A percentile compares a stretch with the other conserved stretches of the same genome.
These are phyloP conservation scores for Eucalyptus viminalis DNA, from an alignment of 345 rosid species.

Conservation along the genomic window DNA sequence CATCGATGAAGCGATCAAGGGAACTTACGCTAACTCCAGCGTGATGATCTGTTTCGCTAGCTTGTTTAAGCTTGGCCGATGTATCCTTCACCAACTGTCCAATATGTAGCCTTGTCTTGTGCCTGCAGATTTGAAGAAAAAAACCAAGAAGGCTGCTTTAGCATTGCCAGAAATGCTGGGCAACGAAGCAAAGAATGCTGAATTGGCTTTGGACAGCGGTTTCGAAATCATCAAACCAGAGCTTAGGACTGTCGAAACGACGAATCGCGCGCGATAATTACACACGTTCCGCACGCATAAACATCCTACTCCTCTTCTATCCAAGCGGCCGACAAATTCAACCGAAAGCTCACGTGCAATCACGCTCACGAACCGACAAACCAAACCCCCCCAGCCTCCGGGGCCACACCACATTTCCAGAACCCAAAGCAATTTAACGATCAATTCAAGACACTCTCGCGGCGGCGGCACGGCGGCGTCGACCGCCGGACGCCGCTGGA, in stretches of 20 bases:
- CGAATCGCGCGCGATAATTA: background rate
- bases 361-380: background rate
- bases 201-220: background rate
- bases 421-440: background rate
- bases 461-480: background rate
- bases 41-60: constrained; percentile 77
- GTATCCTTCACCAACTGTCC: constrained; percentile 91
- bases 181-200: background rate
- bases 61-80: constrained; percentile 84
- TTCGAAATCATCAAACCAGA: background rate
- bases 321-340: background rate
- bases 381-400: background rate
- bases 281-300: background rate
- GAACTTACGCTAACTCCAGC: constrained; percentile 49
- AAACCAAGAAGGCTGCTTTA: background rate
- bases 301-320: background rate
- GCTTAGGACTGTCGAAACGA: background rate
- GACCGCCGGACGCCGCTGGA: background rate
- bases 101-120: constrained; percentile 71
- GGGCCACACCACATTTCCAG: background rate
- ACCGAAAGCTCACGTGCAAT: background rate
- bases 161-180: background rate
- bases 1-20: background rate
- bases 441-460: background rate
- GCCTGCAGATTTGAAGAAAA: constrained; percentile 21